Evolutionary conservation across 2,329 filamentous ascomycete genomes (phyloP).

Genomic region (Zopfia rhizophila): DNA sequence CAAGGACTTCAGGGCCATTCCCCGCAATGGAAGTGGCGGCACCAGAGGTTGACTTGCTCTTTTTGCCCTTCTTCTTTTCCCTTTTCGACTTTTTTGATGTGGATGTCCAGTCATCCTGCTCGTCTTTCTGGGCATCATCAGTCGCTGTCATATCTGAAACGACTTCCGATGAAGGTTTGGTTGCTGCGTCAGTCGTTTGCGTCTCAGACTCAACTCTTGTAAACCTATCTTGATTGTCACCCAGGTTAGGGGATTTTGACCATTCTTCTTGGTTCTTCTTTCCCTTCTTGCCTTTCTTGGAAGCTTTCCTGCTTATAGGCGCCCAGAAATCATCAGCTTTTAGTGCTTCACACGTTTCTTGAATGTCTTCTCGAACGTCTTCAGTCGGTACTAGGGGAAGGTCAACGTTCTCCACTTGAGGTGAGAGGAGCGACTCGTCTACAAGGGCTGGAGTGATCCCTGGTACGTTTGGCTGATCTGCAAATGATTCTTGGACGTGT

Average conservation of each 20-base stretch:
- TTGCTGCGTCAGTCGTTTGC: too few relatives aligned
- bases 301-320: conserved; percentile 29
- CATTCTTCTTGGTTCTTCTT: conserved; percentile 37
- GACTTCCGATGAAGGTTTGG: conserved; percentile 4
- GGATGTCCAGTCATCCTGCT: conserved; percentile 26
- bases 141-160: conserved; percentile 1
- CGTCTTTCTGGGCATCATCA: conserved; percentile 15
- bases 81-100: conserved; percentile 38
- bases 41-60: conserved; percentile 29
- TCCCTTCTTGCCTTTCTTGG: conserved; percentile 47
- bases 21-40: conserved; percentile 20
- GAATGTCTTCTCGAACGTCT: conserved; percentile 4
- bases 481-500: too few relatives aligned
- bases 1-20: conserved; percentile 10
- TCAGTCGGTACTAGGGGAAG: background rate
- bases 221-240: conserved; percentile 1
- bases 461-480: too few relatives aligned
- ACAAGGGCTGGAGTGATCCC: too few relatives aligned
- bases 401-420: background rate
- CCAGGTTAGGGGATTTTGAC: background rate
- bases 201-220: background rate
- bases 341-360: conserved; percentile 9
- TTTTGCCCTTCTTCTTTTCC: conserved; percentile 41
- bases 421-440: background rate
- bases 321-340: conserved; percentile 11